Evolutionary conservation across 164 flowering plant genomes (phyloP).

Genomic region (Tinospora cordifolia): DNA sequence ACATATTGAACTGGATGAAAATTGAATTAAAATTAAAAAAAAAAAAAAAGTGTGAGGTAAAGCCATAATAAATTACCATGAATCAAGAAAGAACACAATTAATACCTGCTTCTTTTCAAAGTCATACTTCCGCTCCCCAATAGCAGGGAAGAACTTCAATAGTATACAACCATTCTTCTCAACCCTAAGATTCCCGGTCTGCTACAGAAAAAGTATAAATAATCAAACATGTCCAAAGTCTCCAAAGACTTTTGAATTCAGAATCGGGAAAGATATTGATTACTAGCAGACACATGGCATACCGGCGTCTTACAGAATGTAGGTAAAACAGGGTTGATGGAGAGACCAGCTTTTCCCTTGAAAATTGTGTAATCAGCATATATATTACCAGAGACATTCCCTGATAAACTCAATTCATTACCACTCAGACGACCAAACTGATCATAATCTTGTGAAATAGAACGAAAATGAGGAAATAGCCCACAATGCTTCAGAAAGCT

Average conservation of each 20-base stretch:
- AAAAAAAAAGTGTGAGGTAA: neutral
- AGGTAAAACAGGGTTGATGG: slow-evolving; percentile 49
- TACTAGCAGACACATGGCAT: slow-evolving; percentile 17
- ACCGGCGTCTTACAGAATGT: slow-evolving; percentile 48
- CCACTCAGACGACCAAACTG: neutral
- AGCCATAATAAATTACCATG: neutral
- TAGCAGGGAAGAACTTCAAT: slow-evolving; percentile 56
- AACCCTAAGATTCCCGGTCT: slow-evolving; percentile 44
- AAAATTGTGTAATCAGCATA: slow-evolving; percentile 49
- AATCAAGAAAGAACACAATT: neutral
- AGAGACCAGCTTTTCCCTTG: slow-evolving; percentile 89
- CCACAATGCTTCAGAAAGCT: neutral
- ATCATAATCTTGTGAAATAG: neutral
- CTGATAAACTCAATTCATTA: slow-evolving; percentile 11
- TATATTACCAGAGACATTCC: slow-evolving; percentile 18
- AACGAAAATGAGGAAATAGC: neutral
- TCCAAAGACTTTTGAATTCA: neutral
- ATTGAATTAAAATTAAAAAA: neutral
- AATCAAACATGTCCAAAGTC: neutral
- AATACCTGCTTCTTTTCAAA: slow-evolving; percentile 70
- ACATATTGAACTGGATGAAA: neutral
- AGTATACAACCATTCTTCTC: slow-evolving; percentile 55
- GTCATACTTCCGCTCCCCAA: slow-evolving; percentile 82
- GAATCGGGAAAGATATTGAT: slow-evolving; percentile 4
- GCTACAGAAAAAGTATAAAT: slow-evolving; percentile 12